Conservation (phyloP, 2,329 filamentous ascomycete genomes). For the Alternaria sp. region DNA sequence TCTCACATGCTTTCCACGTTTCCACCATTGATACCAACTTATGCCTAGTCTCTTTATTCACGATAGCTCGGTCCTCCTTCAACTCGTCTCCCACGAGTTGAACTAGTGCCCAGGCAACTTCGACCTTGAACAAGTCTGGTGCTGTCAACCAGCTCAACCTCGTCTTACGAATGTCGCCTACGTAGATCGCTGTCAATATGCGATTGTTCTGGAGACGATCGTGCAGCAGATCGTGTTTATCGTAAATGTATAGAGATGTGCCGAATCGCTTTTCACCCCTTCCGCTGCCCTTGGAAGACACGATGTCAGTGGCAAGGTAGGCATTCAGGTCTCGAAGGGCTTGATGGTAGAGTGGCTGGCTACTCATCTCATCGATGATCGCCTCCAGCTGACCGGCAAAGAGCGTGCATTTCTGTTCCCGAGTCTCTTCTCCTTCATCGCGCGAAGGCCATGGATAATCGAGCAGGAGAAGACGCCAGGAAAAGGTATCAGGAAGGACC, state of each 20-base stretch:
- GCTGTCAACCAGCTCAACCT: conserved; percentile 28
- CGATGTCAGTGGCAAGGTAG: conserved; percentile 2
- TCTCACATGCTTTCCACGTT: conserved; percentile 28
- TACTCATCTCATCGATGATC: conserved; percentile 21
- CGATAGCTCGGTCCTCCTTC: neutral
- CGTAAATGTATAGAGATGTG: neutral
- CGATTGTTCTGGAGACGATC: conserved; percentile 16
- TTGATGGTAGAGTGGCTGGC: conserved; percentile 21
- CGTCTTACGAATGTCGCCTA: conserved; percentile 34
- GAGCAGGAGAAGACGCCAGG: conserved; percentile 34
- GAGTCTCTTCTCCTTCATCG: neutral
- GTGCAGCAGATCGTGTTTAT: conserved; percentile 5
- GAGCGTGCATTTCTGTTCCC: conserved; percentile 19
- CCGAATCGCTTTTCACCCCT: neutral
- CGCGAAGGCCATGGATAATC: conserved; percentile 21
- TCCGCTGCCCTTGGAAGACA: neutral
- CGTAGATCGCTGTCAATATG: conserved; percentile 17
- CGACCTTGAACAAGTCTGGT: conserved; percentile 30
- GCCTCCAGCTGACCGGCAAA: conserved; percentile 25
- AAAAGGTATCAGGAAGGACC: conserved; percentile 34
- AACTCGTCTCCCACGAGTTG: neutral
- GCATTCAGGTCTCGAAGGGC: conserved; percentile 15
- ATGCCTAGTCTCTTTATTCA: neutral
- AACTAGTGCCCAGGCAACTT: conserved; percentile 31
- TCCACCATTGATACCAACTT: conserved; percentile 16